Base-by-base conservation (phyloP, 805 yeast species). In the Yamadazyma phyllophila region DNA sequence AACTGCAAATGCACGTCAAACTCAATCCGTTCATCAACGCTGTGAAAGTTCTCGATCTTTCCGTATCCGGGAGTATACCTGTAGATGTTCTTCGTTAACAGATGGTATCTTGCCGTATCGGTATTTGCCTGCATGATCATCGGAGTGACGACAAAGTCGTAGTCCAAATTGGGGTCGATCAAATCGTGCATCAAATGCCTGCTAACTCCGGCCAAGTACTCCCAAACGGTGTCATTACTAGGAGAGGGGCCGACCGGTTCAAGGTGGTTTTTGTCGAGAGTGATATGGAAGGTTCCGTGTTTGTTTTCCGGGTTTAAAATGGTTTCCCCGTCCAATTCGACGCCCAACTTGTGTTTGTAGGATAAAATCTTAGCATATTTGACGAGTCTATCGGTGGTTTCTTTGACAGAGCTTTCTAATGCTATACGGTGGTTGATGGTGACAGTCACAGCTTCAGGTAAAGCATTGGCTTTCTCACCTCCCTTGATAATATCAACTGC, bases 181-280 rank as follows among this genome's bases (percentile, higher is more conserved):
- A 74, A 58, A 33, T 82, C 83, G 60, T 83, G 88, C 56, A 78
- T 79, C 39, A 85, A 74, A 47, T 79, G 76, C 50, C 83, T 76
- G 31, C 82, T 67, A 13, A 83, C 73, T 10, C 92, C 92, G 0
- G 85, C 76, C 45, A 85, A 72, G 26, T 67, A 54, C 11, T 69
- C 66, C 87, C 88, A 85, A 11, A 71, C 62, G 26, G 14, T 41
- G 1, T 63, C 66, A 32, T 71, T 74, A 27, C 58, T 49, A 7
- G 81, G 79, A 2, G 79, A 61, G 7, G 65, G 58, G 2, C 78
- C 79, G 0, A 81, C 75, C n/a, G 77, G 72, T 24, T 67, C 73
- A 26, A 77, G 55, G 3, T 58, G 47, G 16, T 50, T 43, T 13
- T 47, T 35, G 15, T 26, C 42, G 26, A 58, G 55, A 17, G 48